These are phyloP conservation scores for Aphanomyces stellatus DNA, from an alignment of 352 stramenopile genomes.

Conservation along the genomic window DNA sequence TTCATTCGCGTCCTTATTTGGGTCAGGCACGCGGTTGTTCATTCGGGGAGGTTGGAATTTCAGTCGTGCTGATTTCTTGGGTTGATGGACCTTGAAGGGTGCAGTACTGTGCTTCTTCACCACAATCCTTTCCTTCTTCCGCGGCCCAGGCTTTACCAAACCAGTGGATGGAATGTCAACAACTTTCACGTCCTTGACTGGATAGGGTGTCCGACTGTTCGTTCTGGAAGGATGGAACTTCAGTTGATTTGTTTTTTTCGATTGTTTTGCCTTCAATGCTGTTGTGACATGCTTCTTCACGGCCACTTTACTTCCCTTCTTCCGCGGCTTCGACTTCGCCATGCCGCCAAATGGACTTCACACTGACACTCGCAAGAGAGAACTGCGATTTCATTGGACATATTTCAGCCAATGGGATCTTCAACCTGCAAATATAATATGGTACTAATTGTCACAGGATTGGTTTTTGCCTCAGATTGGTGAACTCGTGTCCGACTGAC, in stretches of 20 bases:
- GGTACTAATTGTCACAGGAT: background rate
- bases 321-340: background rate
- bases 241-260: background rate
- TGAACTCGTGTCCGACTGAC: background rate
- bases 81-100: background rate
- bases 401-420: background rate
- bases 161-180: too few species aligned
- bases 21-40: background rate
- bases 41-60: background rate
- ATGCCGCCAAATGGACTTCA: too few species aligned
- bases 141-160: too few species aligned
- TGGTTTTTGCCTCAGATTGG: too few species aligned
- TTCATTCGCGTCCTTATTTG: slow-evolving; percentile 22
- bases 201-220: too few species aligned
- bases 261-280: background rate
- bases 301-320: background rate
- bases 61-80: background rate
- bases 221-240: too few species aligned
- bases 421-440: background rate
- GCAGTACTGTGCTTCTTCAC: background rate
- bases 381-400: too few species aligned
- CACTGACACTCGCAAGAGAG: too few species aligned
- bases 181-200: too few species aligned
- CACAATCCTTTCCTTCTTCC: too few species aligned
- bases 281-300: background rate